phyloP scores from a whole-genome alignment of 495 filamentous ascomycete species.

The Xanthoparmelia taractica region DNA sequence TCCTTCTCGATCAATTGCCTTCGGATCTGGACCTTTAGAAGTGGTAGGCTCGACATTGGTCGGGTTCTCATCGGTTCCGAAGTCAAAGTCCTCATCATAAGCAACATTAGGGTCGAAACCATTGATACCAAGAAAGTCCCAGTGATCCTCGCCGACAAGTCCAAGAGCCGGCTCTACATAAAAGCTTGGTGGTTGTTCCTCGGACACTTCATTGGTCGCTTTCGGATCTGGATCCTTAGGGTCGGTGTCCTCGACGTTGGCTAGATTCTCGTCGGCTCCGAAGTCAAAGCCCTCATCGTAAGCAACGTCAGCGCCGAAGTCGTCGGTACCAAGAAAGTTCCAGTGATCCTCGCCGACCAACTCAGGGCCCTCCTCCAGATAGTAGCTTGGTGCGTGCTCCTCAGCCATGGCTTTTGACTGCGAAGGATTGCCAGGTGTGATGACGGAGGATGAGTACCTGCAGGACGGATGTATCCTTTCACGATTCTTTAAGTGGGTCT shows the following conservation, averaged over 20 bases:
- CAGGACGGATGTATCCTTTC: too few relatives aligned
- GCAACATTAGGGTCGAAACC: neutral
- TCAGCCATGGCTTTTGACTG: neutral
- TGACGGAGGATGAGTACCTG: too few relatives aligned
- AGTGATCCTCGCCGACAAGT: neutral
- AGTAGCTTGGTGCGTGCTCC: neutral
- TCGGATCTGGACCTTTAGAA: neutral
- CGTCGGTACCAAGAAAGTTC: neutral
- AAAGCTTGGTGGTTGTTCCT: neutral
- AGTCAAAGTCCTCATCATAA: neutral
- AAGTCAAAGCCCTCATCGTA: neutral
- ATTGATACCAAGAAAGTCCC: neutral
- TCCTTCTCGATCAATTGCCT: too few relatives aligned
- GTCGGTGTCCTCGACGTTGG: neutral
- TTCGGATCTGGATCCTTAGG: neutral
- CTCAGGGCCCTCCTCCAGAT: neutral
- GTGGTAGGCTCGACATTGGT: neutral
- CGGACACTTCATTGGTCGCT: too few relatives aligned
- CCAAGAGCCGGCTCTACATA: neutral
- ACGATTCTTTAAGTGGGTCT: neutral
- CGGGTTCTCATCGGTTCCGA: neutral
- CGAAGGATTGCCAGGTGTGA: too few relatives aligned
- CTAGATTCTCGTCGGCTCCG: neutral
- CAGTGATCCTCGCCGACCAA: neutral
- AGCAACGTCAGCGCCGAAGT: neutral